Evolutionary conservation across 192 early-diverging fungal genomes (phyloP).

Genomic region (Entomortierella parvispora): DNA sequence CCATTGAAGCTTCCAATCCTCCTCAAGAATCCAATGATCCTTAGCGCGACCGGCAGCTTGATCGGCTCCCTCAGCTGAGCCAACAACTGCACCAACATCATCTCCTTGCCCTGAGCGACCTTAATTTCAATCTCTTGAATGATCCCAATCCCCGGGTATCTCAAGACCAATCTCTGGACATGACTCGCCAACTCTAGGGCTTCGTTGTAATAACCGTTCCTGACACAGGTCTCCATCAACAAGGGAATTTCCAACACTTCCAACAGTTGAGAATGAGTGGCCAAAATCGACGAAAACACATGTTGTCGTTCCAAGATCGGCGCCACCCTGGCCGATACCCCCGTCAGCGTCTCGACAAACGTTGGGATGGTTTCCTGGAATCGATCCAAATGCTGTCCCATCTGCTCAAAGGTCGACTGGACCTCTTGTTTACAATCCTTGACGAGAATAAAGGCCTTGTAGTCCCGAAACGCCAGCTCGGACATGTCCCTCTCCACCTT

Average conservation of each 20-base stretch:
- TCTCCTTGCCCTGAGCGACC: constrained; percentile 65
- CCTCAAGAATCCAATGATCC: constrained; percentile 81
- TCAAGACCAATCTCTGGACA: constrained; percentile 64
- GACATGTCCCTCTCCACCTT: constrained; percentile 69
- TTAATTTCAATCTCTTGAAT: constrained; percentile 70
- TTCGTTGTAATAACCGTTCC: constrained; percentile 85
- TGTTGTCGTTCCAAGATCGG: constrained; percentile 48
- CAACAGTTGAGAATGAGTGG: constrained; percentile 64
- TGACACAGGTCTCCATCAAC: constrained; percentile 83
- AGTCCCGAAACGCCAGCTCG: constrained; percentile 72
- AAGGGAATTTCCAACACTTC: constrained; percentile 83
- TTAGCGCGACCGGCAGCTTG: constrained; percentile 79
- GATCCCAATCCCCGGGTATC: constrained; percentile 66
- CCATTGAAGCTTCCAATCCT: constrained; percentile 70
- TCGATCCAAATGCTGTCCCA: constrained; percentile 57
- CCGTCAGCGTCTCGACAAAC: constrained; percentile 56
- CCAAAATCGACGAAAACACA: constrained; percentile 62
- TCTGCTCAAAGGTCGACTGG: constrained; percentile 57
- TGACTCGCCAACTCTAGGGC: constrained; percentile 83
- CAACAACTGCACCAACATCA: constrained; percentile 79
- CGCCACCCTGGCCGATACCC: constrained; percentile 52
- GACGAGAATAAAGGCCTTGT: constrained; percentile 73
- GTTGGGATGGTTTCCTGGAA: constrained; percentile 59
- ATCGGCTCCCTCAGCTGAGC: constrained; percentile 73
- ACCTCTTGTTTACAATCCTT: constrained; percentile 65